Evolutionary conservation across 2,329 filamentous ascomycete species (phyloP).

Genomic region (Seiridium unicorne): DNA sequence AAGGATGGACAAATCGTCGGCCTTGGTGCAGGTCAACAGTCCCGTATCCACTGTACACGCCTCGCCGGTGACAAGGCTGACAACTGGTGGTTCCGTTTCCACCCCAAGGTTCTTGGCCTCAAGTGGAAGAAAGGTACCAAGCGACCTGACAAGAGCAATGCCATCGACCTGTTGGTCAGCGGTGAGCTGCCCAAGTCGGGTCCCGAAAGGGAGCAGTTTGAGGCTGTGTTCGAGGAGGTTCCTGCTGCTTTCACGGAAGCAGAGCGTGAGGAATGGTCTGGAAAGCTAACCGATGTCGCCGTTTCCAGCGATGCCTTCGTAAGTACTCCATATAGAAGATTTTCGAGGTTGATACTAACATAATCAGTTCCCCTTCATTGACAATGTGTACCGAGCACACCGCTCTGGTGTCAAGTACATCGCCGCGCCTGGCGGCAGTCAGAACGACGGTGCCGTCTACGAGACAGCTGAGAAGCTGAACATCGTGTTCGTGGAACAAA

Average conservation of each 20-base stretch:
- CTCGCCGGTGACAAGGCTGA: constrained; percentile 97
- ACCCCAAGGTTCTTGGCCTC: constrained; percentile 80
- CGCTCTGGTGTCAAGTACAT: constrained; percentile 94
- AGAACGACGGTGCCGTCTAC: constrained; percentile 80
- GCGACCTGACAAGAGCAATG: constrained; percentile 96
- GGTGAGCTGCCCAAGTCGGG: constrained; percentile 83
- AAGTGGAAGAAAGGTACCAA: constrained; percentile 98
- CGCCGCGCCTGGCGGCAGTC: constrained; percentile 86
- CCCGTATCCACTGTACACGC: constrained; percentile 96
- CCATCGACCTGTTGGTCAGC: constrained; percentile 91
- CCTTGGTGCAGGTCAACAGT: constrained; percentile 94
- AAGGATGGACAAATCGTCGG: constrained; percentile 91
- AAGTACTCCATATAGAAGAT: constrained; percentile 38
- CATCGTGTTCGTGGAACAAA: constrained; percentile 95
- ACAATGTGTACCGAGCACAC: constrained; percentile 91
- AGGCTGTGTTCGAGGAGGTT: constrained; percentile 86
- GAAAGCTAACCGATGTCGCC: constrained; percentile 77
- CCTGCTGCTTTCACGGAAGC: constrained; percentile 77
- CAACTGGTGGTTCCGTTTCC: constrained; percentile 99
- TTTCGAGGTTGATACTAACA: not conserved
- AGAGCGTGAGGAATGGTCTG: constrained; percentile 84
- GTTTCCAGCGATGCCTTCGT: constrained; percentile 95
- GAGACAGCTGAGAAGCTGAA: constrained; percentile 88
- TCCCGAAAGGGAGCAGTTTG: constrained; percentile 81
- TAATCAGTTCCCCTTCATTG: constrained; percentile 87